Evolutionary conservation across 2,329 filamentous ascomycete species (phyloP), one percentile per base, ranked within the genome.

Genomic region (Aschersonia sp.): DNA sequence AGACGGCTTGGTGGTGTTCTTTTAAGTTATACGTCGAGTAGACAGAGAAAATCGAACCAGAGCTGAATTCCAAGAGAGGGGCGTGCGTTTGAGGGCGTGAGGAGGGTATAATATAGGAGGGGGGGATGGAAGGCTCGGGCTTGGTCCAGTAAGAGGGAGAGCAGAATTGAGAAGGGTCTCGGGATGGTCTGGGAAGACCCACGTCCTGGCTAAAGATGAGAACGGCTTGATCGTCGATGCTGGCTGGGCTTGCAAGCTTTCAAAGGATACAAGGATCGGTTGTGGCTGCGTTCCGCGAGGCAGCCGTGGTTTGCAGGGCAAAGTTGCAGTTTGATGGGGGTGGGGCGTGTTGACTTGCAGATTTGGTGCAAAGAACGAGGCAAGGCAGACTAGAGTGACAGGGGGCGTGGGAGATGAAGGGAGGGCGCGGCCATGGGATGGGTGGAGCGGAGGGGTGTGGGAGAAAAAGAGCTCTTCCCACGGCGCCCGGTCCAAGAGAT

Each of bases 261-360:
- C 20, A 9, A 41, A 46, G 40, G 30, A 38, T 40, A 44, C 45
- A 31, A 47, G 45, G 51, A 52, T 52, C 51, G 51, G 51, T 49
- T 52, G 49, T 45, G 51, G 51, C 51, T 49, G 51, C 45, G 51
- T 45, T 32, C 44, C 44, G 30, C 44, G 47, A 43, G 43, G 46
- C 32, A 48, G 44, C 20, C 44, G 44, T 46, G 44, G 30, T 46
- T 43, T 35, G 44, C 44, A 46, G 47, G 47, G 47, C 47, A 46
- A 28, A 51, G 40, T 35, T 30, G 47, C 45, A 46, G 47, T 46
- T 44, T 31, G 43, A 45, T 30, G 31, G 44, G 42, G 44, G 20
- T 20, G 20, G 45, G 45, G n/a, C 40, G 30, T 44, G 40, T 9
- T 38, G 20, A 10, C 31, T 20, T 7, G 32, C 5, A 40, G 45